A percentile compares a stretch with the other conserved stretches of the same genome.
Conservation (phyloP, 2,329 filamentous ascomycete species). For the Helminthosporium solani region DNA sequence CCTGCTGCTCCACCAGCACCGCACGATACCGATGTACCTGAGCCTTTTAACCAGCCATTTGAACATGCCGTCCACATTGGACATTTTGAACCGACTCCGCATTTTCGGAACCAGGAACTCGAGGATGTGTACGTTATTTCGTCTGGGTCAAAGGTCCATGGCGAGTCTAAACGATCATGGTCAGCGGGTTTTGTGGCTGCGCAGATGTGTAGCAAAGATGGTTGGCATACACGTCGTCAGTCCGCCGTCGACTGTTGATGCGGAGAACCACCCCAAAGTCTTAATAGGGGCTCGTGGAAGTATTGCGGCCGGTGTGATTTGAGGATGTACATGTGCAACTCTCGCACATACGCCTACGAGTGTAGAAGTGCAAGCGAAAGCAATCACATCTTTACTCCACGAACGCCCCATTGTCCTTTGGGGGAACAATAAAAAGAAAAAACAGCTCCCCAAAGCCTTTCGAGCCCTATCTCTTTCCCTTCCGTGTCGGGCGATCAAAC, state of each 20-base stretch:
- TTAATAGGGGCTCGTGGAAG: conserved; percentile 3
- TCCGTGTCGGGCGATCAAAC: no score
- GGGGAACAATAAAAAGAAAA: no score
- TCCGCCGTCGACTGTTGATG: conserved; percentile 1
- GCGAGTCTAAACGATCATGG: conserved; percentile 4
- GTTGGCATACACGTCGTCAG: background rate
- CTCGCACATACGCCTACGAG: background rate
- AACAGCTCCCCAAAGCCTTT: background rate
- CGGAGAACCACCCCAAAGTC: conserved; percentile 12
- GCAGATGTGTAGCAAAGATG: background rate
- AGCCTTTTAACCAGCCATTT: conserved; percentile 5
- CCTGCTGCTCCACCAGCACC: conserved; percentile 7
- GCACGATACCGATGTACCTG: conserved; percentile 6
- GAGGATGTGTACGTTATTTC: conserved; percentile 6
- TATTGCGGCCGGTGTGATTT: conserved; percentile 6
- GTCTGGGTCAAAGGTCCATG: conserved; percentile 9
- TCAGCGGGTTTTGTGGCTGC: background rate
- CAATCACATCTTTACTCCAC: background rate
- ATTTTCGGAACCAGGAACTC: conserved; percentile 9
- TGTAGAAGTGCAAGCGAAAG: background rate
- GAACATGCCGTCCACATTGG: conserved; percentile 10
- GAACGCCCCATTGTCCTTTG: background rate
- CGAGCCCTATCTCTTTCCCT: background rate
- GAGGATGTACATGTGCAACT: background rate
- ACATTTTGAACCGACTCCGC: conserved; percentile 5